Evolutionary conservation across 306 rosid species (phyloP).

Genomic region (Bauhinia variegata): DNA sequence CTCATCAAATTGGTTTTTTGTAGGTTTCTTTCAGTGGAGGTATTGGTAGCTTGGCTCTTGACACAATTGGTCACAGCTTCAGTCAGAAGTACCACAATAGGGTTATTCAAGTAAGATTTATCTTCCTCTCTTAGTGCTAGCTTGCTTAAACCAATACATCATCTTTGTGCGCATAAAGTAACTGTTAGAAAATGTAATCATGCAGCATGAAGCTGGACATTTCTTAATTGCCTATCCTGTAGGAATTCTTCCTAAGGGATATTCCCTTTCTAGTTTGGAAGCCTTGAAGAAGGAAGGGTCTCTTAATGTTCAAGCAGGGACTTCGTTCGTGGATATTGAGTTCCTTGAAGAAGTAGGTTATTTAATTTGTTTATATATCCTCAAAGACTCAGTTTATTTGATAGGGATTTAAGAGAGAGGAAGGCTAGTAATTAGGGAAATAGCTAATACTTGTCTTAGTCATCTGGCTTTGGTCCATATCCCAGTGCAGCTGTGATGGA

Average conservation of each 20-base stretch:
- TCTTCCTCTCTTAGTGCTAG: constrained; percentile 23
- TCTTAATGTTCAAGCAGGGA: constrained; percentile 97
- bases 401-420: neutral
- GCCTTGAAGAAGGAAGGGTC: constrained; percentile 85
- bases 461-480: constrained; percentile 19
- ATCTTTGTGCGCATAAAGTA: constrained; percentile 25
- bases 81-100: constrained; percentile 86
- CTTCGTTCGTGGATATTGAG: constrained; percentile 87
- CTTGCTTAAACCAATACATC: neutral
- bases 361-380: constrained; percentile 8
- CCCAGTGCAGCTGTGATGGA: neutral
- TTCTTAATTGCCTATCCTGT: constrained; percentile 85
- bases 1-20: constrained; percentile 24
- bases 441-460: constrained; percentile 1
- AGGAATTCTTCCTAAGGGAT: constrained; percentile 87
- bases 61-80: constrained; percentile 81
- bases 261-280: constrained; percentile 76
- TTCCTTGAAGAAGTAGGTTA: constrained; percentile 78
- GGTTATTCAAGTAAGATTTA: constrained; percentile 75
- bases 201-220: constrained; percentile 99
- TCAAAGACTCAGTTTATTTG: constrained; percentile 12
- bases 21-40: constrained; percentile 88
- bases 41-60: constrained; percentile 74
- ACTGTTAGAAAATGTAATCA: constrained; percentile 26
- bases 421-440: neutral